These are phyloP conservation scores for Nematocida sp. DNA, from an alignment of 371 early-diverging fungal species.

Conservation along the genomic window DNA sequence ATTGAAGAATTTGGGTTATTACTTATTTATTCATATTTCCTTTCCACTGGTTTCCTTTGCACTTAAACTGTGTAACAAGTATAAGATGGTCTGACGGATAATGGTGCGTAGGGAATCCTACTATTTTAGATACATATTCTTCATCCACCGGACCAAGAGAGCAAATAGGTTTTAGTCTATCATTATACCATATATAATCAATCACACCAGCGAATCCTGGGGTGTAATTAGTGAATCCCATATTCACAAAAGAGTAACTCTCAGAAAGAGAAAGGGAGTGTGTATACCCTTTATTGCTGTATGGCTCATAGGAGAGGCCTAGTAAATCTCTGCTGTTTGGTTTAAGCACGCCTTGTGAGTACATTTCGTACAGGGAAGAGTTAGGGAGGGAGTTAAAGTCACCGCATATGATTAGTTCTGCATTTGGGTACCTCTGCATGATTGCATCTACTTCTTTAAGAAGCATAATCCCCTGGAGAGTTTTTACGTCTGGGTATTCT, in stretches of 20 bases:
- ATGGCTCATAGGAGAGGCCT: conserved; percentile 77
- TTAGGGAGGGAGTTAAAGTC: conserved; percentile 90
- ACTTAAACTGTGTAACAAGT: conserved; percentile 66
- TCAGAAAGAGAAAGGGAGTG: conserved; percentile 60
- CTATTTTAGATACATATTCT: conserved; percentile 75
- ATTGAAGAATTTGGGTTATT: neutral
- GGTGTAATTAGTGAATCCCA: conserved; percentile 83
- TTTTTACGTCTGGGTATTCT: conserved; percentile 85
- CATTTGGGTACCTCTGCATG: conserved; percentile 65
- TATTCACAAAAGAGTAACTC: conserved; percentile 75
- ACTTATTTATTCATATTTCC: conserved; percentile 30
- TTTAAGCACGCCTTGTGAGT: conserved; percentile 71
- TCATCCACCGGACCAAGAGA: conserved; percentile 81
- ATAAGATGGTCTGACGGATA: conserved; percentile 78
- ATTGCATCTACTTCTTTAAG: conserved; percentile 80
- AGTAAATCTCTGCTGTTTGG: conserved; percentile 74
- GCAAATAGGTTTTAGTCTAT: conserved; percentile 75
- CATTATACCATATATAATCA: conserved; percentile 91
- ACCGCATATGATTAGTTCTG: conserved; percentile 73
- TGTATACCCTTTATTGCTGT: conserved; percentile 72
- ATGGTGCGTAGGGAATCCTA: conserved; percentile 89
- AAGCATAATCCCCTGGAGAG: conserved; percentile 88
- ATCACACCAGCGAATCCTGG: conserved; percentile 83
- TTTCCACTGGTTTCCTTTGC: conserved; percentile 49
- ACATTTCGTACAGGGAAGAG: conserved; percentile 84